Evolutionary conservation across 1,284 basidiomycete genomes (phyloP).

Genomic region (Microbotryum intermedium): DNA sequence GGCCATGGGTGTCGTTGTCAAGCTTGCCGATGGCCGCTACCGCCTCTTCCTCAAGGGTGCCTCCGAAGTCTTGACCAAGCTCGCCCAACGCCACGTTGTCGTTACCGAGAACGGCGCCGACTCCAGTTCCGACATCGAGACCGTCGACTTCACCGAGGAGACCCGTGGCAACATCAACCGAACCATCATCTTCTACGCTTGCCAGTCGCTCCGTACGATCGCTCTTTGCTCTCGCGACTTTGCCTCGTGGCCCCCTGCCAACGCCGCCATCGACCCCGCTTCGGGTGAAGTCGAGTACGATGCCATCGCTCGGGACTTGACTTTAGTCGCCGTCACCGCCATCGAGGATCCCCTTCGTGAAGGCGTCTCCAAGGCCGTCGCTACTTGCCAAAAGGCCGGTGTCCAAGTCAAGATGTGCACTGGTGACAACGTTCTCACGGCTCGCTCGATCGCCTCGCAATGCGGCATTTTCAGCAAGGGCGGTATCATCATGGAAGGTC

Average conservation of each 20-base stretch:
- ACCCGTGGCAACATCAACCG: constrained; percentile 69
- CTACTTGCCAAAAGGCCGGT: constrained; percentile 75
- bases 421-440: constrained; percentile 84
- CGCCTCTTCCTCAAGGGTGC: constrained; percentile 88
- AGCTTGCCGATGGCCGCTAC: constrained; percentile 50
- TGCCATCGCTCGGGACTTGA: constrained; percentile 62
- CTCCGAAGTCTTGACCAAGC: constrained; percentile 77
- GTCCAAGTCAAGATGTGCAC: constrained; percentile 99
- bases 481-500: constrained; percentile 95
- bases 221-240: constrained; percentile 89
- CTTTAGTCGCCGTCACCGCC: constrained; percentile 77
- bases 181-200: constrained; percentile 94
- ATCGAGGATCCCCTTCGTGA: constrained; percentile 93
- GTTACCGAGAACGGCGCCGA: constrained; percentile 42
- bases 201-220: constrained; percentile 87
- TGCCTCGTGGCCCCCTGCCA: constrained; percentile 67
- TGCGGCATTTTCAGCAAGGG: constrained; percentile 89
- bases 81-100: constrained; percentile 63
- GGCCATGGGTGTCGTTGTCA: constrained; percentile 87
- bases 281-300: constrained; percentile 57
- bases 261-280: constrained; percentile 42
- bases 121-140: constrained; percentile 48
- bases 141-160: constrained; percentile 53
- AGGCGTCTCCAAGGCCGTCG: constrained; percentile 80
- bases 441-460: constrained; percentile 76